Conservation (phyloP, 495 filamentous ascomycete species). For the Lophiotrema nucula region DNA sequence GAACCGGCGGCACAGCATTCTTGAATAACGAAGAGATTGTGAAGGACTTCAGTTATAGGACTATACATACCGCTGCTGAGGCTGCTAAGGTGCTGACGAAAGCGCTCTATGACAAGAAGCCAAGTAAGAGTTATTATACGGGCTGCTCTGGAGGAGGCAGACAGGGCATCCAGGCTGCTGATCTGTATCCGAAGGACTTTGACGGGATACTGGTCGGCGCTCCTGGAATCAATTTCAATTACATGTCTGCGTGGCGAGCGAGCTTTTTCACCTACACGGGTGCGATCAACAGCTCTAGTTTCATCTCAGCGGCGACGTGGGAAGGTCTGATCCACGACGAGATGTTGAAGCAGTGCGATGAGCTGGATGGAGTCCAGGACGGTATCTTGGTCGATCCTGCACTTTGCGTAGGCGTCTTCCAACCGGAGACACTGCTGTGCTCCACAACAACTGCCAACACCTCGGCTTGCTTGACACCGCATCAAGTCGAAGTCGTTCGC, state of each 20-base stretch:
- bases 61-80: constrained; percentile 44
- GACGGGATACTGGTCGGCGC: constrained; percentile 46
- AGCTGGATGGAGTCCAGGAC: constrained; percentile 33
- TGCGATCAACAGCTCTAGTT: constrained; percentile 20
- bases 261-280: constrained; percentile 56
- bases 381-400: constrained; percentile 37
- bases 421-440: constrained; percentile 31
- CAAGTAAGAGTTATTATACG: constrained; percentile 52
- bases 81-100: constrained; percentile 49
- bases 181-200: constrained; percentile 51
- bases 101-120: constrained; percentile 47
- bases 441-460: not conserved
- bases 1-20: constrained; percentile 51
- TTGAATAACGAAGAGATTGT: constrained; percentile 52
- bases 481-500: constrained; percentile 1
- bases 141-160: constrained; percentile 59
- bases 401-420: constrained; percentile 26
- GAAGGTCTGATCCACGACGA: constrained; percentile 27
- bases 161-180: constrained; percentile 51
- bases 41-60: constrained; percentile 48
- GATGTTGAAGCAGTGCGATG: constrained; percentile 38
- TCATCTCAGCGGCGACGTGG: constrained; percentile 32
- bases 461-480: not conserved
- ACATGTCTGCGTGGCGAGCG: constrained; percentile 54
- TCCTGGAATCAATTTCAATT: constrained; percentile 46